Evolutionary conservation across 495 filamentous ascomycete genomes (phyloP).

Genomic region (Staphylotrichum tortipilum): DNA sequence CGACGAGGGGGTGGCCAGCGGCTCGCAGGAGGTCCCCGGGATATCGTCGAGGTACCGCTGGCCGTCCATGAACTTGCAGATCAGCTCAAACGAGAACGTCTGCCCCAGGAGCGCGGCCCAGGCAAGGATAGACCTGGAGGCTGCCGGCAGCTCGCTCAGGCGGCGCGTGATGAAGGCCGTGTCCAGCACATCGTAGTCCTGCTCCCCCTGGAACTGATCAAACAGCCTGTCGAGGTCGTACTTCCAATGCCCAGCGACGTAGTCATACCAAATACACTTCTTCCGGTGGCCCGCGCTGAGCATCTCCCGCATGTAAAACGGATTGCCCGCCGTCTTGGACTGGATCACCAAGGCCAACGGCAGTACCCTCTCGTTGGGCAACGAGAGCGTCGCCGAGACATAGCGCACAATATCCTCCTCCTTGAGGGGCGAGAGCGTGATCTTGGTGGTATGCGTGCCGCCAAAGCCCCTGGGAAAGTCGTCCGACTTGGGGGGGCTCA

Average conservation of each 20-base stretch:
- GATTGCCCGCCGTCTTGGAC: constrained; percentile 74
- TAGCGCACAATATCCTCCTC: constrained; percentile 71
- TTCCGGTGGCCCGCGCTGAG: constrained; percentile 79
- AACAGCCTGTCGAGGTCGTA: constrained; percentile 79
- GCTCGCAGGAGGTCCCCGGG: constrained; percentile 12
- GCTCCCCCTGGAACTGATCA: constrained; percentile 65
- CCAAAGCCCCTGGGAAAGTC: constrained; percentile 32
- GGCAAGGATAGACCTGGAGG: constrained; percentile 66
- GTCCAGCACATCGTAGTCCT: constrained; percentile 68
- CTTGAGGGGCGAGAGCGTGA: constrained; percentile 56
- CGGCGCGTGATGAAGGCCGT: constrained; percentile 70
- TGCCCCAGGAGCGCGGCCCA: constrained; percentile 77
- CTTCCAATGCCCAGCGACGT: constrained; percentile 68
- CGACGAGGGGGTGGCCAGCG: not conserved
- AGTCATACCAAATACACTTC: constrained; percentile 81
- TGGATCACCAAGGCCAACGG: constrained; percentile 65
- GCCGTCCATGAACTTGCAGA: constrained; percentile 66
- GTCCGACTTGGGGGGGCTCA: constrained; percentile 40
- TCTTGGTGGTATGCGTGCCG: constrained; percentile 49
- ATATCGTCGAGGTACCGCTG: constrained; percentile 48
- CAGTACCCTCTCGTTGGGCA: constrained; percentile 50
- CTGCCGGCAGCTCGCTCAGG: constrained; percentile 63
- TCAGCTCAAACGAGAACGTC: constrained; percentile 67
- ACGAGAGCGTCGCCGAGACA: constrained; percentile 63
- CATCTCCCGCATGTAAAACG: constrained; percentile 85